Conservation (phyloP, 176 grass and related monocot genomes). For the Themeda triandra region DNA sequence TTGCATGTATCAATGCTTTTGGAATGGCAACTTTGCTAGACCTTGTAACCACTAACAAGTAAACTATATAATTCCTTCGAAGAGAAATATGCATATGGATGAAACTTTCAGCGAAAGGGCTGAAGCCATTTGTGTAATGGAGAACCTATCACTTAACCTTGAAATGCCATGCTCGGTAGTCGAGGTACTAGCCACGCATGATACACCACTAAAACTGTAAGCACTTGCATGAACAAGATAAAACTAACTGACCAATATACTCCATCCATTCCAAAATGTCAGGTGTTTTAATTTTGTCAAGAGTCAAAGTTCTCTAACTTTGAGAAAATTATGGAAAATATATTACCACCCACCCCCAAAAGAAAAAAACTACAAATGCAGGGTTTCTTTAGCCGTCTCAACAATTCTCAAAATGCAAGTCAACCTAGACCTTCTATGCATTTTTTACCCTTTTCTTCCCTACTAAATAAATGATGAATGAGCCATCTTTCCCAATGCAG, state of each 20-base stretch:
- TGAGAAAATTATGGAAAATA: background rate
- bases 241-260: background rate
- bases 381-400: background rate
- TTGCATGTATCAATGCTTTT: background rate
- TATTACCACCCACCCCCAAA: background rate
- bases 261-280: background rate
- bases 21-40: background rate
- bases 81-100: background rate
- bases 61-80: background rate
- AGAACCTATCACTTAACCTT: background rate
- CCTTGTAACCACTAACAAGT: background rate
- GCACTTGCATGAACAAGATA: background rate
- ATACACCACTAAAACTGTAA: background rate
- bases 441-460: background rate
- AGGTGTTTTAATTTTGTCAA: background rate
- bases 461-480: background rate
- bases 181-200: background rate
- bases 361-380: background rate
- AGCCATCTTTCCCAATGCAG: background rate
- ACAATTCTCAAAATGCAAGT: background rate
- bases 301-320: background rate
- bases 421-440: background rate
- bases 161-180: background rate
- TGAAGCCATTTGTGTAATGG: constrained; percentile 5
- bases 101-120: background rate